Evolutionary conservation across 2,329 filamentous ascomycete genomes (phyloP).

Genomic region (Aureobasidium sp.): DNA sequence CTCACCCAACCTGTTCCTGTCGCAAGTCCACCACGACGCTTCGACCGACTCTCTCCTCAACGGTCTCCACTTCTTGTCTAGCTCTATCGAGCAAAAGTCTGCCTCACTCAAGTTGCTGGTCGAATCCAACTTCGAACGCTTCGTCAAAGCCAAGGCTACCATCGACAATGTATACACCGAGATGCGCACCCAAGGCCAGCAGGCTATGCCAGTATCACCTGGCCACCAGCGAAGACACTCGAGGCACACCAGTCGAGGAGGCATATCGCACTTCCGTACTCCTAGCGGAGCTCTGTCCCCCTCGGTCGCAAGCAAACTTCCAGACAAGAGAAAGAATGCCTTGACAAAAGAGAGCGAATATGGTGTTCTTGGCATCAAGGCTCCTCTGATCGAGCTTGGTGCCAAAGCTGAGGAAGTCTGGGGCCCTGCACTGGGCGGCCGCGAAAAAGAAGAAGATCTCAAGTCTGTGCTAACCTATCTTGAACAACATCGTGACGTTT

Average conservation of each 20-base stretch:
- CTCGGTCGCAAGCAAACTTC: conserved; percentile 26
- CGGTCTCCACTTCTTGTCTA: conserved; percentile 77
- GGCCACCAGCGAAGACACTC: conserved; percentile 44
- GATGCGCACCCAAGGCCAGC: conserved; percentile 67
- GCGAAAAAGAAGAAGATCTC: conserved; percentile 81
- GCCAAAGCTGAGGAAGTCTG: conserved; percentile 96
- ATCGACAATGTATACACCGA: conserved; percentile 99
- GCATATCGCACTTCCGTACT: conserved; percentile 28
- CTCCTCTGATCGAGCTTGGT: conserved; percentile 77
- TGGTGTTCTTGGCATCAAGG: conserved; percentile 79
- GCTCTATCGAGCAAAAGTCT: conserved; percentile 95
- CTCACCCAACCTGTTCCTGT: conserved; percentile 83
- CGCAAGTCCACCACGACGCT: conserved; percentile 79
- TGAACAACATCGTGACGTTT: conserved; percentile 70
- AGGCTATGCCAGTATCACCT: conserved; percentile 15
- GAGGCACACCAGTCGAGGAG: conserved; percentile 59
- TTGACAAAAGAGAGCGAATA: conserved; percentile 89
- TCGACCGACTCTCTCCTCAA: conserved; percentile 72
- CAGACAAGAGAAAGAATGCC: conserved; percentile 75
- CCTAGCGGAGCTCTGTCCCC: conserved; percentile 29
- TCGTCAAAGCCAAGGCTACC: conserved; percentile 92
- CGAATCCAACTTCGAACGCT: conserved; percentile 96
- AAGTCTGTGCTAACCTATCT: conserved; percentile 69
- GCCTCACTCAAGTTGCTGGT: conserved; percentile 93
- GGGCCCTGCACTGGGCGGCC: conserved; percentile 85